A percentile compares a stretch with the other conserved stretches of the same genome.
phyloP scores from a whole-genome alignment of 345 rosid species.

The Abelmoschus esculentus region DNA sequence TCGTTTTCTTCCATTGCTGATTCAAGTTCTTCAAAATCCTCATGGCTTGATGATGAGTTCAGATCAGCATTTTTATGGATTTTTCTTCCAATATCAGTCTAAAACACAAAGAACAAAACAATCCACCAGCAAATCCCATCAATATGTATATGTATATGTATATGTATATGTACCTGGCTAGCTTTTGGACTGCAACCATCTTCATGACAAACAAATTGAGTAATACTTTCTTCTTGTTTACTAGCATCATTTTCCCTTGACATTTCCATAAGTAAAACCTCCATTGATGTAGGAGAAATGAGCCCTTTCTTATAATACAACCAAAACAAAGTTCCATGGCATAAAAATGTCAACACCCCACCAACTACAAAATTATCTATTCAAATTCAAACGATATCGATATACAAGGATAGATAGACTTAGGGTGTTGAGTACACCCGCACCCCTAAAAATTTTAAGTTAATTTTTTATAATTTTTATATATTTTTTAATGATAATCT shows the following conservation, averaged over 20 bases:
- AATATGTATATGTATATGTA: neutral
- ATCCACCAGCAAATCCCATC: too few relatives aligned
- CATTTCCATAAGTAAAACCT: conserved; percentile 26
- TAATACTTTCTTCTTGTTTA: conserved; percentile 21
- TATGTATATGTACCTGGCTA: conserved; percentile 15
- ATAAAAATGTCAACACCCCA: too few relatives aligned
- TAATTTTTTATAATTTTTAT: too few relatives aligned
- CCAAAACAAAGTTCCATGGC: neutral
- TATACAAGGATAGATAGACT: too few relatives aligned
- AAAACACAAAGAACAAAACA: neutral
- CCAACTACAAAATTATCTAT: too few relatives aligned
- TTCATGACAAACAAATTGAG: conserved; percentile 21
- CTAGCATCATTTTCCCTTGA: conserved; percentile 21
- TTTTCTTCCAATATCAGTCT: conserved; percentile 19
- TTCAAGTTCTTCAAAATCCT: conserved; percentile 31
- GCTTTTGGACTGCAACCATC: conserved; percentile 22
- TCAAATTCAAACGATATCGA: too few relatives aligned
- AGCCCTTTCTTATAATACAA: conserved; percentile 10
- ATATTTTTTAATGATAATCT: too few relatives aligned
- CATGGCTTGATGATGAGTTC: conserved; percentile 22
- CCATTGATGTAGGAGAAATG: conserved; percentile 16
- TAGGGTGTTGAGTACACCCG: too few relatives aligned
- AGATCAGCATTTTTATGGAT: conserved; percentile 6
- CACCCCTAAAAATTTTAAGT: too few relatives aligned
- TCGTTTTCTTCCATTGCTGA: conserved; percentile 64